Evolutionary conservation across 1,284 basidiomycete genomes (phyloP), one percentile per base, ranked within the genome.

Genomic region (Pterulicium gracile): DNA sequence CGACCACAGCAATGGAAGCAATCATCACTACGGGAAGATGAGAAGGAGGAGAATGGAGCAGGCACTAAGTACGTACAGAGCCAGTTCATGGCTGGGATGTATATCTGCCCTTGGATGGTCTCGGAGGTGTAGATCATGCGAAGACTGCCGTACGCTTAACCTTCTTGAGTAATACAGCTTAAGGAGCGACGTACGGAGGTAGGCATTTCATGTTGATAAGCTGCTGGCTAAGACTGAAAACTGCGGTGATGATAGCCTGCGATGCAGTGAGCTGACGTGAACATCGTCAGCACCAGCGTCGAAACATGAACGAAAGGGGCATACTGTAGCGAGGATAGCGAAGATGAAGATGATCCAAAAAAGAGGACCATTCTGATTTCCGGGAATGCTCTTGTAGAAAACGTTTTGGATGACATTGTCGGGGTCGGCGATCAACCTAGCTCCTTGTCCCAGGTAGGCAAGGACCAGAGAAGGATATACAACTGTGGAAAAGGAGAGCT

Each of bases 401-500:
- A 82, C 60, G 50, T 80, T 79, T 0, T 51, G 20, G 3, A 83
- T 53, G 10, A 81, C 70, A 0, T 45, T 51, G 7, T 69, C 67
- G 3, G 73, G 72, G 47, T 77, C 67, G 1, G 53, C 49, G 45
- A 83, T 74, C 22, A 85, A 60, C 2, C 70, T 64, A 12, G 81
- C 77, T 10, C 81, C 81, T 61, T 86, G 81, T 1, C 81, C 82
- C 20, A 83, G 72, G 53, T 83, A 83, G 2, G 77, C 76, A 0
- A 84, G 62, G 1, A 79, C 49, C n/a, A 86, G 65, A 4, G 72
- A 68, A 2, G 81, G 81, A 54, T 79, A 82, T 0, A 77, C 74
- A 45, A 78, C 64, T 17, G 47, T 54, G n/a, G 61, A 55, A 54
- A 84, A 83, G 0, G 69, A 79, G 22, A 70, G 60, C 73, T 73